Conservation (phyloP, 2,329 filamentous ascomycete species). For the Botrytis squamosa region DNA sequence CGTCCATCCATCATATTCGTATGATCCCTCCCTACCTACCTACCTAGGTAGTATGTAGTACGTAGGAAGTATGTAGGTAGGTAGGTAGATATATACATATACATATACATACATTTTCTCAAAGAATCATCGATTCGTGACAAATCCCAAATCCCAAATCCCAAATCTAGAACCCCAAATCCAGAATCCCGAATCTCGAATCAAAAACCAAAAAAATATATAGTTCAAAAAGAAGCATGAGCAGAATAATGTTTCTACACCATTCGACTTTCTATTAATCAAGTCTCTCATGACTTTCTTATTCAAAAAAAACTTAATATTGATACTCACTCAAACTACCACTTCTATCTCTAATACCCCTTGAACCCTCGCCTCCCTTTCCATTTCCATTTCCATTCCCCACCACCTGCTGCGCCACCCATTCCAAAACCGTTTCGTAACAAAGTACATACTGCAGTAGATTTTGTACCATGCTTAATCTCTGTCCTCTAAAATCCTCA, state of each 20-base stretch:
- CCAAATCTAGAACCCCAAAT: too few species aligned
- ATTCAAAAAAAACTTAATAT: background rate
- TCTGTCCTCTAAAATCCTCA: slow-evolving; percentile 82
- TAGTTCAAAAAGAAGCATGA: background rate
- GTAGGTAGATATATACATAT: too few species aligned
- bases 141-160: too few species aligned
- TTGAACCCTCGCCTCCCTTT: background rate
- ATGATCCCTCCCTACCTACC: too few species aligned
- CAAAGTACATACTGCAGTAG: slow-evolving; percentile 91
- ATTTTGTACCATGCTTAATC: slow-evolving; percentile 96
- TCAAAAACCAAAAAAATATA: background rate
- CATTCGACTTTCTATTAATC: background rate
- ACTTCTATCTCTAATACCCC: slow-evolving; percentile 6
- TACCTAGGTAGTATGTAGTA: too few species aligned
- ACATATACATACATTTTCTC: too few species aligned
- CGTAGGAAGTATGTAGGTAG: too few species aligned
- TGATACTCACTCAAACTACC: background rate
- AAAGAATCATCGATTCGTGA: background rate
- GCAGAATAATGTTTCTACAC: background rate
- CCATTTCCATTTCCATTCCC: slow-evolving; percentile 31
- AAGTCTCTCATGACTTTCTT: background rate
- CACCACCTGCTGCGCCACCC: slow-evolving; percentile 54
- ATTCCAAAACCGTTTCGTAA: slow-evolving; percentile 92
- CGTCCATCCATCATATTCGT: too few species aligned
- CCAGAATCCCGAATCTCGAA: too few species aligned